These are phyloP conservation scores for Botryosphaeria agaves DNA, from an alignment of 2,329 filamentous ascomycete genomes.

Conservation along the genomic window DNA sequence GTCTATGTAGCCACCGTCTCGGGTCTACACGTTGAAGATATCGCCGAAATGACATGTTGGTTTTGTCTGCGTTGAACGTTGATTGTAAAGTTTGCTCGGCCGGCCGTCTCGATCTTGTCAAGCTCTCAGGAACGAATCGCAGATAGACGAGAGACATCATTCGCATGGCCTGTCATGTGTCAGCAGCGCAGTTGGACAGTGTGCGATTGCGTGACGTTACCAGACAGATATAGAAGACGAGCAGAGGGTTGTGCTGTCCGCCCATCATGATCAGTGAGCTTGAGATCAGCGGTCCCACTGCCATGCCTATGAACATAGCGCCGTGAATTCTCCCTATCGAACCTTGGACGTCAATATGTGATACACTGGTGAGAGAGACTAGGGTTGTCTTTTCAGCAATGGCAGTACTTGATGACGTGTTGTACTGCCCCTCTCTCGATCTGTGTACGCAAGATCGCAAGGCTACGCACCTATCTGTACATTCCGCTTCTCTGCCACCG, in stretches of 20 bases:
- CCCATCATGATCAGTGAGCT: conserved; percentile 1
- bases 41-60: too few relatives aligned
- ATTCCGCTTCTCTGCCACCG: conserved; percentile 3
- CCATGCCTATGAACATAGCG: conserved; percentile 6
- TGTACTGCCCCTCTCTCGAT: too few relatives aligned
- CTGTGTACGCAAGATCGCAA: background rate
- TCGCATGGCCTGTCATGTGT: conserved; percentile 3
- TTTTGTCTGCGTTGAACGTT: too few relatives aligned
- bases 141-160: conserved; percentile 4
- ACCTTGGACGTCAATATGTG: too few relatives aligned
- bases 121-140: conserved; percentile 3
- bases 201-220: background rate
- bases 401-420: too few relatives aligned
- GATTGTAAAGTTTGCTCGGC: too few relatives aligned
- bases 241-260: conserved; percentile 2
- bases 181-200: background rate
- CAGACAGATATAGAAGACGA: conserved; percentile 6
- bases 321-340: conserved; percentile 4
- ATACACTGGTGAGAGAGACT: too few relatives aligned
- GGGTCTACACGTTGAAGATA: too few relatives aligned
- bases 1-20: conserved; percentile 3
- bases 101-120: background rate
- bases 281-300: conserved; percentile 5
- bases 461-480: conserved; percentile 3
- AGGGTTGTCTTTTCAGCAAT: background rate